Evolutionary conservation across 129 eudicot genomes (phyloP), one percentile per base, ranked within the genome.

Genomic region (Artemisia argyi): DNA sequence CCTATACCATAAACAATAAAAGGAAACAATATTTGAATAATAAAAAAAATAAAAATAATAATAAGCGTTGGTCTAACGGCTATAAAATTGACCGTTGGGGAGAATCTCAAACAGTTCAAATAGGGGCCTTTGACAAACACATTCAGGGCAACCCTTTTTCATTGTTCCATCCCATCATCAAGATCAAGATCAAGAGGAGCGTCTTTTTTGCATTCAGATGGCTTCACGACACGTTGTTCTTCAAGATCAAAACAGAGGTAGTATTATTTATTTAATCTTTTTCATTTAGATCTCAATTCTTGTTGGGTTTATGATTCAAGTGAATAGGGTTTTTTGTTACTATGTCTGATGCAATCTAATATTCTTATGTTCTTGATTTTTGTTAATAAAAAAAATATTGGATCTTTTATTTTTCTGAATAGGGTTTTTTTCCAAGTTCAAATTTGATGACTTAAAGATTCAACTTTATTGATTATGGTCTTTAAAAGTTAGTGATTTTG

Each of bases 191-290:
- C 8, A 4, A 35, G 44, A 66, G 9, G 20, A 66, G 76, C 54
- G 11, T 69, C 49, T 52, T 64, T 61, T 24, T 24, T 24, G 26
- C 26, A 78, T 65, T 61, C 9, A 72, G 35, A 88, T 88, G 96
- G 92, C 85, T 59, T 81, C 95, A 42, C 83, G 90, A 67, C 84
- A 77, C 26, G 71, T 73, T 65, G 71, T 73, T 65, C 68, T 82
- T 80, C 90, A 82, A 79, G 88, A 83, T 55, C 85, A 81, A 28
- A 80, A 83, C 75, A 80, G 82, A 87, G 91, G 97, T 87, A n/a
- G n/a, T n/a, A n/a, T n/a, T n/a, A 71, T 11, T 2, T 20, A 71
- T 11, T 2, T 28, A 35, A 32, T 82, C 44, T 5, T 1, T 54
- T 1, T 46, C 26, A 30, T 28, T 35, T 35, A 35, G 44, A 35